Evolutionary conservation across 2,329 filamentous ascomycete species (phyloP), one percentile per base, ranked within the genome.

Genomic region (Diplodia sapinea): DNA sequence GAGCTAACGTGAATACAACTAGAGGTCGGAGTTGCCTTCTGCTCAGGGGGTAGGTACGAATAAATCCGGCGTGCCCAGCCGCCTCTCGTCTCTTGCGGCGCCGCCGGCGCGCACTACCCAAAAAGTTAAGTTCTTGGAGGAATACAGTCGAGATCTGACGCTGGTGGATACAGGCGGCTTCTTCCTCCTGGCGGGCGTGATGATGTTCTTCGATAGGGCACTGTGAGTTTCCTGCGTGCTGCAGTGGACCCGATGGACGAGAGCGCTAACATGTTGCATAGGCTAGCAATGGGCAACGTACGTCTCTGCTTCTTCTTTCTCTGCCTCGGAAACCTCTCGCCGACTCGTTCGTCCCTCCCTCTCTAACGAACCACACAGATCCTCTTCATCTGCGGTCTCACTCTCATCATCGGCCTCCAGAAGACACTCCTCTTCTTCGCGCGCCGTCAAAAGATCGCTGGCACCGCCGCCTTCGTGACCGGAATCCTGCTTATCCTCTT

Each of bases 1-100:
- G 6, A 13, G 33, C 64, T 66, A 40, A 66, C 38, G 20, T 13
- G 12, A 6, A 5, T 23, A 40, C 43, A 40, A 47, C 17, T 76
- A 98, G 95, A 99, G 82, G 91, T 98, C 76, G 95, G 95, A 74
- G 94, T 97, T 70, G 92, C 94, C 78, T 99, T 99, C 85, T 98
- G 95, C 86, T 95, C 93, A 77, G 94, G 93, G 76, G 94, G 94
- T 97, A 90, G 73, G 91, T 90, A 80, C 73, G 70, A 50, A 54
- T 66, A 51, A 31, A 57, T 20, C 13, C 43, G 50, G 33, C 64
- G n/a, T 17, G 33, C 52, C n/a, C 51, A 29, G 40, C 20, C 51
- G 52, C 38, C 59, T 69, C 9, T 36, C 20, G 12, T 40, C 50
- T 49, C 31, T 26, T 36, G n/a, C 43, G 17, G n/a, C 43, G 43